Conservation (phyloP, 1,139 yeast genomes). For the Geotrichum macrosporum region DNA sequence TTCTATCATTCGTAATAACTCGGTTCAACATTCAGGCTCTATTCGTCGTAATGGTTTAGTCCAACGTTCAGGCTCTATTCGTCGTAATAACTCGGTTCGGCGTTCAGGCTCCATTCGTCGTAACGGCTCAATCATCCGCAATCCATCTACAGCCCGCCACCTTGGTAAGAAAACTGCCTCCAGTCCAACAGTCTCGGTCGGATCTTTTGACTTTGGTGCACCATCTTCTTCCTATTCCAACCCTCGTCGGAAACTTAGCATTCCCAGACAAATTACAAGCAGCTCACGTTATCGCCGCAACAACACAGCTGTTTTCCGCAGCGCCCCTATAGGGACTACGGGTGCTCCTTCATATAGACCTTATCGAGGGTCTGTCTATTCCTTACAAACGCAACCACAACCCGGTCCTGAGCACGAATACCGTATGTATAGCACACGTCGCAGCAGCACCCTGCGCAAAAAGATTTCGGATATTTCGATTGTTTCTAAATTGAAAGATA, state of each 20-base stretch:
- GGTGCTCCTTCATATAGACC: no score
- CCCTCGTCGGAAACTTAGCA: no score
- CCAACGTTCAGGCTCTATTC: constrained; percentile 3
- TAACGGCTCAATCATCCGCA: neutral
- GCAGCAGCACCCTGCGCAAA: constrained; percentile 10
- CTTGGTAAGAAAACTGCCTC: no score
- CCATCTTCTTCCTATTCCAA: no score
- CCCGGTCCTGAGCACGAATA: constrained; percentile 14
- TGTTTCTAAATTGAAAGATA: constrained; percentile 14
- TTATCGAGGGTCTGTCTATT: constrained; percentile 18
- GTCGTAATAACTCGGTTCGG: neutral
- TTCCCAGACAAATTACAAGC: no score
- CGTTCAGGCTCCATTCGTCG: constrained; percentile 7
- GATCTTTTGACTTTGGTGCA: no score
- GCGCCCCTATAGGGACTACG: constrained; percentile 17
- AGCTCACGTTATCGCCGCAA: no score
- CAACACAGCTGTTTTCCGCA: constrained; percentile 14
- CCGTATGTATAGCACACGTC: constrained; percentile 13
- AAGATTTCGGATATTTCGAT: constrained; percentile 8
- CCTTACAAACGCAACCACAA: constrained; percentile 17
- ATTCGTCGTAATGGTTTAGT: constrained; percentile 1
- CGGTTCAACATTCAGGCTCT: neutral
- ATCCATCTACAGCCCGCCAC: no score
- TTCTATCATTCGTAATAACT: no score
- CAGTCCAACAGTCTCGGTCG: constrained; percentile 8